These are phyloP conservation scores for Pythium vanterpoolii DNA, from an alignment of 352 stramenopile species.

Conservation along the genomic window DNA sequence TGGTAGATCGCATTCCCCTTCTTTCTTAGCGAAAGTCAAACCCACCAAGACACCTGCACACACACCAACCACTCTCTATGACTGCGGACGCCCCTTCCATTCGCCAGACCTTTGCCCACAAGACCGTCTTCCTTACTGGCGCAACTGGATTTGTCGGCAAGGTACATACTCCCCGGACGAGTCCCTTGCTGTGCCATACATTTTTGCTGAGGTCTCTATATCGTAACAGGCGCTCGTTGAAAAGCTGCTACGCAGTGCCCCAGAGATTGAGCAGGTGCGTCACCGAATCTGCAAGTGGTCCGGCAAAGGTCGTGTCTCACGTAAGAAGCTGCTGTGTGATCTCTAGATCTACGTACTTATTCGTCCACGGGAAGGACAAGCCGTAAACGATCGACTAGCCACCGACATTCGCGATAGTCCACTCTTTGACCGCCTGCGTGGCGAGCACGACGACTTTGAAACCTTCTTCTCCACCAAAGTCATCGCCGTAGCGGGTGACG, in stretches of 20 bases:
- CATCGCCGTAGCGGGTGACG: slow-evolving; percentile 53
- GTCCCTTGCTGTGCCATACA: background rate
- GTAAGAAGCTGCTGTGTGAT: too few relatives aligned
- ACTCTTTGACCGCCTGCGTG: background rate
- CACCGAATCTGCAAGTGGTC: too few relatives aligned
- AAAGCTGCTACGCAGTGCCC: slow-evolving; percentile 62
- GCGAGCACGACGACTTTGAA: background rate
- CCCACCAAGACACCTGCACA: background rate
- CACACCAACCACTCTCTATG: background rate
- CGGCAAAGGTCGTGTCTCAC: too few relatives aligned
- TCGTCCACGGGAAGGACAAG: background rate
- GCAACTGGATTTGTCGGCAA: slow-evolving; percentile 83
- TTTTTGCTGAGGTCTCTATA: background rate
- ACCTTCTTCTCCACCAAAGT: slow-evolving; percentile 48
- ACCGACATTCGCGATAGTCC: background rate
- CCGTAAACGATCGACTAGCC: background rate
- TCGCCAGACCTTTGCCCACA: slow-evolving; percentile 7
- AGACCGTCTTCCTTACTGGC: slow-evolving; percentile 71
- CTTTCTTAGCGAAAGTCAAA: background rate
- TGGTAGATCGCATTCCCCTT: too few relatives aligned
- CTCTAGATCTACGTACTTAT: background rate
- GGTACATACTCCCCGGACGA: slow-evolving; percentile 18
- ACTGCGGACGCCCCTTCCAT: too few relatives aligned
- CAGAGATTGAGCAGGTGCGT: slow-evolving; percentile 25
- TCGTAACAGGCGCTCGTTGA: slow-evolving; percentile 62